Conservation (phyloP, 1,139 yeast genomes). For the Candida smagusa region DNA sequence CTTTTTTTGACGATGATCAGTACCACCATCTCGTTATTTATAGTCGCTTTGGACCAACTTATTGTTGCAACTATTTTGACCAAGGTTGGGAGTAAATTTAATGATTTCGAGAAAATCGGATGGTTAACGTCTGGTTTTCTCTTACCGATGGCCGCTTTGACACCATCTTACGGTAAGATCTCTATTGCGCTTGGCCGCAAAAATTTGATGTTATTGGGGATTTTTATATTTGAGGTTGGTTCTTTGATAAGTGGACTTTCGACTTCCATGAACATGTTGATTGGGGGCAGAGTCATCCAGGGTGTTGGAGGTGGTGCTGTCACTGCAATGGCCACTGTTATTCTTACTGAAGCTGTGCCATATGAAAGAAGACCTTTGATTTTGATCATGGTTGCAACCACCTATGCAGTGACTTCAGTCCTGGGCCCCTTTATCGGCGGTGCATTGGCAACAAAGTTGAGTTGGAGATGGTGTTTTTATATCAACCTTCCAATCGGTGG, state of each 20-base stretch:
- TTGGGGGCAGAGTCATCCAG: slow-evolving; percentile 20
- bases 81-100: slow-evolving; percentile 16
- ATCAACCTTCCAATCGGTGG: slow-evolving; percentile 71
- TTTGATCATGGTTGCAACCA: slow-evolving; percentile 17
- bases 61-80: slow-evolving; percentile 55
- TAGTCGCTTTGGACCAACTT: slow-evolving; percentile 68
- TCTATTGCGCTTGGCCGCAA: slow-evolving; percentile 21
- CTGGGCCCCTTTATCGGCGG: slow-evolving; percentile 25
- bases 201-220: slow-evolving; percentile 14
- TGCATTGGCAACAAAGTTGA: slow-evolving; percentile 48
- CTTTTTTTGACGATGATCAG: slow-evolving; percentile 42
- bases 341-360: slow-evolving; percentile 20
- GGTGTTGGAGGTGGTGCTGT: slow-evolving; percentile 22
- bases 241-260: slow-evolving; percentile 17
- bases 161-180: slow-evolving; percentile 20
- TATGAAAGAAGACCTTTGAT: slow-evolving; percentile 15
- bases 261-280: slow-evolving; percentile 18
- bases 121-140: slow-evolving; percentile 21
- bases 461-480: slow-evolving; percentile 81
- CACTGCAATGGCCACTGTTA: slow-evolving; percentile 16
- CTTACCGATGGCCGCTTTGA: slow-evolving; percentile 18
- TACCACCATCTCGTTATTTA: slow-evolving; percentile 47
- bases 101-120: slow-evolving; percentile 16
- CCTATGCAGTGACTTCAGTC: slow-evolving; percentile 19
- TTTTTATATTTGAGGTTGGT: slow-evolving; percentile 18